A percentile compares a stretch with the other conserved stretches of the same genome.
Evolutionary conservation across 257 asterid genomes (phyloP).

Genomic region (Ballota nigra): DNA sequence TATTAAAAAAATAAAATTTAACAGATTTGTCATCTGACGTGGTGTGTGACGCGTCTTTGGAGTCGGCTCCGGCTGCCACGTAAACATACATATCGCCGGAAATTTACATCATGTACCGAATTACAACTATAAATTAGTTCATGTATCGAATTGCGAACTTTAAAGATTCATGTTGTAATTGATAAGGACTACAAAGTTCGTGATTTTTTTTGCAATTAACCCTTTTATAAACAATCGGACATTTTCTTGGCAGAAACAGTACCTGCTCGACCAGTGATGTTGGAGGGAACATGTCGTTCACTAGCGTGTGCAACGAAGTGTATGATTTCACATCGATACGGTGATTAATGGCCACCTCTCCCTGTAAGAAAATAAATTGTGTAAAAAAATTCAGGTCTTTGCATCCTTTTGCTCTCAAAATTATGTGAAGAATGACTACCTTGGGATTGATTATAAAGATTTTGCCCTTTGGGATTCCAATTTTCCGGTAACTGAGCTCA

Average conservation of each 20-base stretch:
- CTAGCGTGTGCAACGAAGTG: conserved; percentile 91
- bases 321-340: conserved; percentile 87
- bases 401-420: not conserved
- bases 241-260: conserved; percentile 16
- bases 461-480: conserved; percentile 98
- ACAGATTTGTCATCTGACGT: no score
- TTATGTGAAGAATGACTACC: conserved; percentile 37
- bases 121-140: no score
- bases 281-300: conserved; percentile 97
- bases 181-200: no score
- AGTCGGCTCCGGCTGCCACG: no score
- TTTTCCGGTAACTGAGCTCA: conserved; percentile 96
- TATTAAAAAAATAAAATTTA: no score
- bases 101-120: no score
- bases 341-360: conserved; percentile 96
- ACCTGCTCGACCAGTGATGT: conserved; percentile 97
- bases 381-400: not conserved
- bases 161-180: no score
- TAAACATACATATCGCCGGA: no score
- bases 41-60: no score
- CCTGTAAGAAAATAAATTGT: conserved; percentile 44
- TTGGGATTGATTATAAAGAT: conserved; percentile 95
- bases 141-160: no score
- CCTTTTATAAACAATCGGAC: not conserved
- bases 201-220: no score